Evolutionary conservation across 805 yeast species (phyloP).

Genomic region (Cyberlindnera japonica): DNA sequence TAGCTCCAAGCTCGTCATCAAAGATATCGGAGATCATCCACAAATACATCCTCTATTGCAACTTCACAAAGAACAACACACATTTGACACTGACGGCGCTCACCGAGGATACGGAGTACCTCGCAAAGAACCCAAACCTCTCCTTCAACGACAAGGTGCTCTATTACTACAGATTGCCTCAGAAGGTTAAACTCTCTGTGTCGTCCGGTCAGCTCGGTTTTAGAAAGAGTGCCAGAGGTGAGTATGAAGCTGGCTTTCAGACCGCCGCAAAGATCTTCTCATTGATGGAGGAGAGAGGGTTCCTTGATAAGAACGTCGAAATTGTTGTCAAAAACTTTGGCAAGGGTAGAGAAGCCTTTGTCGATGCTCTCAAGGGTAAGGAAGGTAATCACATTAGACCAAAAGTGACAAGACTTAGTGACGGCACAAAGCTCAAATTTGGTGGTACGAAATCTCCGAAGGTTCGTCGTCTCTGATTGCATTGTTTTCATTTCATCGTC

Average conservation of each 20-base stretch:
- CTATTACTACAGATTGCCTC: slow-evolving; percentile 75
- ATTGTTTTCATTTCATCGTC: no score
- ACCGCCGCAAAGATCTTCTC: slow-evolving; percentile 71
- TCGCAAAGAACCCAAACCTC: slow-evolving; percentile 50
- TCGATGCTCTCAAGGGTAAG: slow-evolving; percentile 79
- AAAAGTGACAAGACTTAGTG: slow-evolving; percentile 68
- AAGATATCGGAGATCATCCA: slow-evolving; percentile 35
- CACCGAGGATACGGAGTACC: slow-evolving; percentile 57
- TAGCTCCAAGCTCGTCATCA: slow-evolving; percentile 10
- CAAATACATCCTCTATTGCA: slow-evolving; percentile 71
- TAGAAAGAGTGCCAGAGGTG: slow-evolving; percentile 84
- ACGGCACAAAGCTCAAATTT: slow-evolving; percentile 76
- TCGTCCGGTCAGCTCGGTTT: slow-evolving; percentile 88
- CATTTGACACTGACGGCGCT: slow-evolving; percentile 71
- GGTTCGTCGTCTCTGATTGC: slow-evolving; percentile 60
- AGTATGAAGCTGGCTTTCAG: slow-evolving; percentile 90
- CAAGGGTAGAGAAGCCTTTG: slow-evolving; percentile 84
- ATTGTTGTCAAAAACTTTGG: slow-evolving; percentile 79
- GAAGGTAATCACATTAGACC: slow-evolving; percentile 74
- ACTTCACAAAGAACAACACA: slow-evolving; percentile 80
- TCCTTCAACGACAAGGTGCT: slow-evolving; percentile 68
- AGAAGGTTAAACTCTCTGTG: slow-evolving; percentile 62
- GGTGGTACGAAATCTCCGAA: slow-evolving; percentile 92
- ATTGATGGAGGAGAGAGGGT: slow-evolving; percentile 58
- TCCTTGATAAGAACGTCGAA: slow-evolving; percentile 63